phyloP scores from a whole-genome alignment of 805 yeast genomes.

The Spathaspora gorwiae region DNA sequence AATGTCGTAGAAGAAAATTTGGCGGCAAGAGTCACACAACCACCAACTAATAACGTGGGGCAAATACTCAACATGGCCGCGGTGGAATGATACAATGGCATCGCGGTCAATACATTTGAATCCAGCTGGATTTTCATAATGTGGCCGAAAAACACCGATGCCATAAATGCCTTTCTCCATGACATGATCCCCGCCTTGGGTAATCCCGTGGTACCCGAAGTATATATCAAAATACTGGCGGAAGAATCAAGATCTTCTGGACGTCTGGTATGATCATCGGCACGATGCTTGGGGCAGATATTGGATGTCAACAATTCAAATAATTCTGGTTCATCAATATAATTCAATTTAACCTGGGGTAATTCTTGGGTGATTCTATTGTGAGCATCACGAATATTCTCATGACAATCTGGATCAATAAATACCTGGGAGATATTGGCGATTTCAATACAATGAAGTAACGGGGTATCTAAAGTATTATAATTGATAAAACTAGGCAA shows the following conservation, averaged over 20 bases:
- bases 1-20: slow-evolving; percentile 80
- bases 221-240: slow-evolving; percentile 72
- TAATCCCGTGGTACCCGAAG: slow-evolving; percentile 92
- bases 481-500: slow-evolving; percentile 82
- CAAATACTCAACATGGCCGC: slow-evolving; percentile 84
- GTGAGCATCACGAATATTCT: slow-evolving; percentile 49
- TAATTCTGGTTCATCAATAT: slow-evolving; percentile 49
- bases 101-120: slow-evolving; percentile 74
- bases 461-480: slow-evolving; percentile 67
- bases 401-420: slow-evolving; percentile 67
- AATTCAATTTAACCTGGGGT: slow-evolving; percentile 40
- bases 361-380: slow-evolving; percentile 28
- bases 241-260: slow-evolving; percentile 53
- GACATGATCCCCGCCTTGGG: slow-evolving; percentile 93
- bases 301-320: slow-evolving; percentile 37
- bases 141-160: slow-evolving; percentile 63
- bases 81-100: slow-evolving; percentile 95
- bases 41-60: slow-evolving; percentile 63
- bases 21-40: slow-evolving; percentile 69
- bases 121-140: slow-evolving; percentile 54
- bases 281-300: slow-evolving; percentile 47
- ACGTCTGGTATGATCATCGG: slow-evolving; percentile 54
- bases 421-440: slow-evolving; percentile 63
- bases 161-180: slow-evolving; percentile 80
- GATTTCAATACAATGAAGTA: slow-evolving; percentile 73